Evolutionary conservation across 768 basidiomycete genomes (phyloP), one percentile per base, ranked within the genome.

Genomic region (Tulasnella sp.): DNA sequence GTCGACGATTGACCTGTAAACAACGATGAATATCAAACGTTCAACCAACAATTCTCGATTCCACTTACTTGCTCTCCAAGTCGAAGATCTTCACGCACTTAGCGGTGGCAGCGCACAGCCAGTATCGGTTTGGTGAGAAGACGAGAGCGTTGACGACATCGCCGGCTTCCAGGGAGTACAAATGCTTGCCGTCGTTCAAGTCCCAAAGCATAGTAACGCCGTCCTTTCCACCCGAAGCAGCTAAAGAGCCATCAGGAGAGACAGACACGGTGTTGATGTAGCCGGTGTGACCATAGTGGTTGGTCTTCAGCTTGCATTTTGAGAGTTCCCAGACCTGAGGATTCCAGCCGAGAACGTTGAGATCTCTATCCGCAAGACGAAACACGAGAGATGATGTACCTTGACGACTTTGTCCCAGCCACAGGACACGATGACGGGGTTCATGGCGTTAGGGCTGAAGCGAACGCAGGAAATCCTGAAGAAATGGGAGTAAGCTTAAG

Each of bases 351-450:
- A n/a, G n/a, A n/a, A n/a, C n/a, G 63, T 36, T 65, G 35, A 65
- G 12, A 74, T 59, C 22, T n/a, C 71, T 71, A 75, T 62, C 44
- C 75, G 59, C 90, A 87, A 9, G 88, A 87, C 3, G 82, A 86
- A 62, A 39, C 29, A 26, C 34, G 4, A 63, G 22, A 17, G 17
- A 44, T 68, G 16, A 79, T 89, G 83, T 76, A 96, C 97, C 89
- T 99, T 99, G 81, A 99, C 97, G 75, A 98, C 94, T 86, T 98
- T 98, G 86, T 99, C 97, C 97, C 97, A 99, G 78, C 97, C 97
- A 78, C 90, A 91, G 74, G 97, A 98, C 73, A 99, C 97, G 79
- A 98, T 98, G 79, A 98, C 96, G 72, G 97, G 95, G 86, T 95
- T 98, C 84, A 88, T 78, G 76, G 95, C 89, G 81, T 98, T 98